Percentiles rank a stretch among this genome's conserved stretches.
Evolutionary conservation across 768 basidiomycete genomes (phyloP).

Genomic region (Hemileccinum impolitum): DNA sequence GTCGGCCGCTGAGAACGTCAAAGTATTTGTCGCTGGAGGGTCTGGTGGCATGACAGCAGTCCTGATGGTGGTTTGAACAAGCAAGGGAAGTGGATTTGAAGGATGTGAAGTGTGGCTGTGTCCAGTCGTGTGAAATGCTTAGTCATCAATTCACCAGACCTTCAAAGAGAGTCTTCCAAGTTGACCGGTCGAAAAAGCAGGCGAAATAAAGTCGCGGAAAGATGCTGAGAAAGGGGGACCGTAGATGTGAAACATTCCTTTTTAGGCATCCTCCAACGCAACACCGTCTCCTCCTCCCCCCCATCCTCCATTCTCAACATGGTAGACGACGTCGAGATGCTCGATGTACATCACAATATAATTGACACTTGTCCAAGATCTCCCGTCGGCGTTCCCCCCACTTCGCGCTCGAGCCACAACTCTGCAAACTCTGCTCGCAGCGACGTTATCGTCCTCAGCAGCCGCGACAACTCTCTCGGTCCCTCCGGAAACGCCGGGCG

Average conservation of each 20-base stretch:
- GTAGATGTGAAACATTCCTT: conserved; percentile 34
- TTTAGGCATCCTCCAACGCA: conserved; percentile 35
- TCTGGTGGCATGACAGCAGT: no score
- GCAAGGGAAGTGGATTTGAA: no score
- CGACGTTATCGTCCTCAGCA: conserved; percentile 29
- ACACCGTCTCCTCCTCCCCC: conserved; percentile 27
- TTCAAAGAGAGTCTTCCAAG: conserved; percentile 21
- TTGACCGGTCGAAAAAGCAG: conserved; percentile 19
- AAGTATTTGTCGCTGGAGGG: no score
- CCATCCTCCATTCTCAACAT: conserved; percentile 19
- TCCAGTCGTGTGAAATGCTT: conserved; percentile 15
- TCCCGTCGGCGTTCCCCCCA: conserved; percentile 2
- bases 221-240: conserved; percentile 28
- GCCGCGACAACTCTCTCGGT: conserved; percentile 29
- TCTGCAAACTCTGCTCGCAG: conserved; percentile 15
- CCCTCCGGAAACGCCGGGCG: conserved; percentile 14
- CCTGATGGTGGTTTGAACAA: no score
- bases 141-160: conserved; percentile 13
- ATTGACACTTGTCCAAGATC: neutral
- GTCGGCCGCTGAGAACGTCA: no score
- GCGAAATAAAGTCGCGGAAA: conserved; percentile 25
- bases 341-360: conserved; percentile 9
- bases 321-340: conserved; percentile 31
- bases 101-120: no score
- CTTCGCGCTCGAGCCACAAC: conserved; percentile 16